Conservation (phyloP, 1,139 yeast species). For the Geotrichum fermentans region DNA sequence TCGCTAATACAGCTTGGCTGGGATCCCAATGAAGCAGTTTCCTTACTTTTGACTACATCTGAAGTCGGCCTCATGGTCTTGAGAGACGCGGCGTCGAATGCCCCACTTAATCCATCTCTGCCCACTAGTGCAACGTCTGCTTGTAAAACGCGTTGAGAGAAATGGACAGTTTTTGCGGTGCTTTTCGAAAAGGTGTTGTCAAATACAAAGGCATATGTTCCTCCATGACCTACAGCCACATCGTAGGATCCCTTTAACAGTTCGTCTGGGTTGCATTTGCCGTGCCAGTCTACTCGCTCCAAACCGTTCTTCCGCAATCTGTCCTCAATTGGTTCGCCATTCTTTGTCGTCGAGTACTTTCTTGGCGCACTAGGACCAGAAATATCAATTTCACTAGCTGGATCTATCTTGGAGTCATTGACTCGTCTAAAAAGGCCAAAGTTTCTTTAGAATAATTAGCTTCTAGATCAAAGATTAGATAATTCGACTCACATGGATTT, state of each 20-base stretch:
- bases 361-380: conserved; percentile 9
- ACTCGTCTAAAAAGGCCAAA: conserved; percentile 48
- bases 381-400: not conserved
- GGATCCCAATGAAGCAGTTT: not conserved
- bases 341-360: conserved; percentile 4
- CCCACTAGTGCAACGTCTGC: conserved; percentile 15
- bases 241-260: conserved; percentile 52
- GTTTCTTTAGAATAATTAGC: conserved; percentile 30
- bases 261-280: conserved; percentile 38
- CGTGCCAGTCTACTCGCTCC: conserved; percentile 34
- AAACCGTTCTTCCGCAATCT: conserved; percentile 36
- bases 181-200: conserved; percentile 90
- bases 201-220: conserved; percentile 80
- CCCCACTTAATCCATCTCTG: not conserved
- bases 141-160: conserved; percentile 47
- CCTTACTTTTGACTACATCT: conserved; percentile 3
- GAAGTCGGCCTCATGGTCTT: conserved; percentile 15
- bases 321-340: conserved; percentile 29
- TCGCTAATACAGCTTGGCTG: conserved; percentile 26
- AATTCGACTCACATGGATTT: conserved; percentile 52
- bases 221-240: conserved; percentile 45
- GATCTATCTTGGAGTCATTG: not conserved
- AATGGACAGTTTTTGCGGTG: conserved; percentile 73
- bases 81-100: conserved; percentile 19
- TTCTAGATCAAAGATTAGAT: too few relatives aligned